phyloP scores from a whole-genome alignment of 1,284 basidiomycete genomes.

The Neotropicomus parvogracilis region DNA sequence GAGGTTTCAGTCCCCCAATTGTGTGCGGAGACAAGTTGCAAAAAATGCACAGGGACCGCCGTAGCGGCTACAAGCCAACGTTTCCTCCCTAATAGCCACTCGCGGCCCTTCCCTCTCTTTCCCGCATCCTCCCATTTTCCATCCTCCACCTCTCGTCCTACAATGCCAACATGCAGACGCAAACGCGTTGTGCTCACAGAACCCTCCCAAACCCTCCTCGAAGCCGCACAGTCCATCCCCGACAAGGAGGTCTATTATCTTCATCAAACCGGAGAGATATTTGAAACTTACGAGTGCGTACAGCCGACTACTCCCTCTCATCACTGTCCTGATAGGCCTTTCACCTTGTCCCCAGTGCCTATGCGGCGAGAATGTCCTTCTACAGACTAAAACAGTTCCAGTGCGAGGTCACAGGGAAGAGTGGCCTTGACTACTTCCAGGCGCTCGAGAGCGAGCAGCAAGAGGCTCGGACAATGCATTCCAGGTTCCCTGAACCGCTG shows the following conservation, averaged over 20 bases:
- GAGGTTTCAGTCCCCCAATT: constrained; percentile 17
- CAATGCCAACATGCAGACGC: constrained; percentile 87
- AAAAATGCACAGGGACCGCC: constrained; percentile 39
- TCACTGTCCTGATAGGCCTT: constrained; percentile 24
- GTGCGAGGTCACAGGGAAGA: constrained; percentile 93
- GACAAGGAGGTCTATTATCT: constrained; percentile 85
- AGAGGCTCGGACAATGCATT: constrained; percentile 85
- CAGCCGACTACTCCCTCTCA: constrained; percentile 9
- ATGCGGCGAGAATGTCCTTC: constrained; percentile 88
- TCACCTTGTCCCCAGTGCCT: constrained; percentile 57
- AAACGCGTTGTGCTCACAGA: constrained; percentile 87
- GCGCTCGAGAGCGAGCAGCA: constrained; percentile 88
- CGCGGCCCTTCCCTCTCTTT: constrained; percentile 37
- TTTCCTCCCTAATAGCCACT: constrained; percentile 41
- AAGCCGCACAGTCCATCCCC: constrained; percentile 58
- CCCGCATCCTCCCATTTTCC: constrained; percentile 32
- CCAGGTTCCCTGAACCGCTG: constrained; percentile 87
- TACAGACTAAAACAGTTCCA: constrained; percentile 92
- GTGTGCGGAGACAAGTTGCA: constrained; percentile 28
- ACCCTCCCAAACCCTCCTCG: constrained; percentile 65
- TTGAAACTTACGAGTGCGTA: constrained; percentile 87
- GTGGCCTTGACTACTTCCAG: constrained; percentile 90
- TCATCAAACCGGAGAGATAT: constrained; percentile 90
- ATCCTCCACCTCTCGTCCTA: constrained; percentile 24
- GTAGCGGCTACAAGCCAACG: constrained; percentile 37